These are phyloP conservation scores for Penicillium angulare DNA, from an alignment of 495 filamentous ascomycete species.

Conservation along the genomic window DNA sequence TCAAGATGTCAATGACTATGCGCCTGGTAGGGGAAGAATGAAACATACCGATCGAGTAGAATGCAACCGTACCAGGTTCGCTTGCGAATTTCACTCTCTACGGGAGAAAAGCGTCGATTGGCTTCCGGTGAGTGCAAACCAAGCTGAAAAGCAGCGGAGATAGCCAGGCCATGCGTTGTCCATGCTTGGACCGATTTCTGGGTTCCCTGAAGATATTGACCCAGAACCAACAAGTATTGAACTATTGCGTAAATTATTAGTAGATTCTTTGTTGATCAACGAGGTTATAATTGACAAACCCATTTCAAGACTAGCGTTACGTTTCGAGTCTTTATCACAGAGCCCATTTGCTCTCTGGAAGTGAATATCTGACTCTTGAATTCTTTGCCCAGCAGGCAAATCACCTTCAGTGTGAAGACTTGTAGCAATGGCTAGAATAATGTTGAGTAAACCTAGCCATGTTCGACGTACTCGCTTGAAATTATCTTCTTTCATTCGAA, in stretches of 20 bases:
- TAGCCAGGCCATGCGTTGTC: conserved; percentile 40
- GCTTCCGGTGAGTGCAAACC: conserved; percentile 14
- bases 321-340: conserved; percentile 31
- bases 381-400: conserved; percentile 11
- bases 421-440: conserved; percentile 20
- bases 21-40: not conserved
- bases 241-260: conserved; percentile 11
- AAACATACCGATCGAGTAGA: not conserved
- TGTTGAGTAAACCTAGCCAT: conserved; percentile 27
- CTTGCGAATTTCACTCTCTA: conserved; percentile 5
- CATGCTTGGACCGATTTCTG: conserved; percentile 44
- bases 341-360: conserved; percentile 31
- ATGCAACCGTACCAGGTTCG: conserved; percentile 2
- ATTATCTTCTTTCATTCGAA: conserved; percentile 24
- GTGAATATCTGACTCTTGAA: conserved; percentile 35
- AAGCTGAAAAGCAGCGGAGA: conserved; percentile 37
- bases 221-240: conserved; percentile 35
- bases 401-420: conserved; percentile 17
- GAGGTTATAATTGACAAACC: conserved; percentile 13
- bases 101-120: not conserved
- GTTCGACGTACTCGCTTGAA: conserved; percentile 35
- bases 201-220: conserved; percentile 44
- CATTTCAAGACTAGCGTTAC: conserved; percentile 35
- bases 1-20: not conserved
- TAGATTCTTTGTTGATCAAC: not conserved